Percentiles rank a stretch among this genome's conserved stretches.
phyloP scores from a whole-genome alignment of 768 basidiomycete genomes.

The Podaxis mareebaensis region DNA sequence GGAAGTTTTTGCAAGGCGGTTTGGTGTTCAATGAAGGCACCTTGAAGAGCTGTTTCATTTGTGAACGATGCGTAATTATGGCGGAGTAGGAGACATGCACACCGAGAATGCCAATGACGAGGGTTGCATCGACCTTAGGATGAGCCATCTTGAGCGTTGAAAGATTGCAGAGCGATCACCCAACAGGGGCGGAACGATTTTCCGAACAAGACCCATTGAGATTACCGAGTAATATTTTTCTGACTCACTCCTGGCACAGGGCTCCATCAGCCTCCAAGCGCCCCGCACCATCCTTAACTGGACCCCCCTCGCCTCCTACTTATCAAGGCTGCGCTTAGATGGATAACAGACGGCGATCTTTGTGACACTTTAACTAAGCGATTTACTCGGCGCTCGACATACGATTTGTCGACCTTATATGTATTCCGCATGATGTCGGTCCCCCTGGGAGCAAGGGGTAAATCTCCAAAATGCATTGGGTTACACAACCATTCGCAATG shows the following conservation, averaged over 20 bases:
- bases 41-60: conserved; percentile 77
- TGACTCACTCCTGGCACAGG: not conserved
- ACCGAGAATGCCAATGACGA: conserved; percentile 54
- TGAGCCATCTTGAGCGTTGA: conserved; percentile 2
- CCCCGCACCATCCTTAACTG: no score
- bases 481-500: not conserved
- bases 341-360: not conserved
- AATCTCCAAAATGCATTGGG: no score
- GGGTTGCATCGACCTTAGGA: conserved; percentile 4
- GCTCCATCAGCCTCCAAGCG: not conserved
- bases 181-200: not conserved
- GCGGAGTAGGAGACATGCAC: conserved; percentile 19
- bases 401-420: not conserved
- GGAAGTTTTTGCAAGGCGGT: conserved; percentile 61
- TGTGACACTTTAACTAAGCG: not conserved
- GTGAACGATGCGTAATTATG: conserved; percentile 13
- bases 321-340: no score
- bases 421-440: not conserved
- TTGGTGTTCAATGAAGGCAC: conserved; percentile 90
- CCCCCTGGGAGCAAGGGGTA: not conserved
- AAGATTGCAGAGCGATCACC: not conserved
- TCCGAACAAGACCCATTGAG: not conserved
- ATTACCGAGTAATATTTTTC: not conserved
- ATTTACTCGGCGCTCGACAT: not conserved
- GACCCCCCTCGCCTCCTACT: no score